A percentile compares a stretch with the other conserved stretches of the same genome.
Conservation (phyloP, 768 basidiomycete species). For the Pulveroboletus sp. region DNA sequence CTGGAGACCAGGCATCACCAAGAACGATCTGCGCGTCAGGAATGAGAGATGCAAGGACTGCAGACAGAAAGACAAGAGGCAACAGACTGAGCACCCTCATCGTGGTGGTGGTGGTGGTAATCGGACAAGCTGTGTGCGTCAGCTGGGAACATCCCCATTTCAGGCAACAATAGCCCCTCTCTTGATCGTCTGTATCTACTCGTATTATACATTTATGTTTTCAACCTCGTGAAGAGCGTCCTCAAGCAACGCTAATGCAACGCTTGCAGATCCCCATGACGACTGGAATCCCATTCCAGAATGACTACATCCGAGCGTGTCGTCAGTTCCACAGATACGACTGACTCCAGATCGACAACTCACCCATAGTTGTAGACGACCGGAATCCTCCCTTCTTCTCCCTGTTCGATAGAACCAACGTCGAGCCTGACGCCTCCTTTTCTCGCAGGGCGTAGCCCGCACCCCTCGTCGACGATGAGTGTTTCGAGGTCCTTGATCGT, state of each 20-base stretch:
- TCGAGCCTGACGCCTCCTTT: slow-evolving; percentile 66
- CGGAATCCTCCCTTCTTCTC: slow-evolving; percentile 35
- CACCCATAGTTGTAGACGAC: slow-evolving; percentile 65
- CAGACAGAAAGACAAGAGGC: slow-evolving; percentile 32
- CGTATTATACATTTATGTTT: background rate
- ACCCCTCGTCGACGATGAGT: slow-evolving; percentile 47
- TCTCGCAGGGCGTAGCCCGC: slow-evolving; percentile 63
- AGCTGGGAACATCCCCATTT: background rate
- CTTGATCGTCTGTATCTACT: background rate
- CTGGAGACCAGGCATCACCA: slow-evolving; percentile 22
- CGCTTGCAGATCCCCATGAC: slow-evolving; percentile 59
- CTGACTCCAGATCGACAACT: slow-evolving; percentile 15
- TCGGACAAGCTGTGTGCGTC: background rate
- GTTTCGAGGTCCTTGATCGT: slow-evolving; percentile 46
- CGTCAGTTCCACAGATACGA: background rate
- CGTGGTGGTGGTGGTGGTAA: slow-evolving; percentile 12
- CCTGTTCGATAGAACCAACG: slow-evolving; percentile 36
- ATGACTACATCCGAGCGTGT: slow-evolving; percentile 38
- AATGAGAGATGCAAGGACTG: slow-evolving; percentile 36
- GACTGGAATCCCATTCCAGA: slow-evolving; percentile 60
- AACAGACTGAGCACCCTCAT: slow-evolving; percentile 39
- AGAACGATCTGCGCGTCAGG: slow-evolving; percentile 44
- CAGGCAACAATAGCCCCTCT: background rate
- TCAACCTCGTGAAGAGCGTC: slow-evolving; percentile 27
- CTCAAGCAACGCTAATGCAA: slow-evolving; percentile 45